These are phyloP conservation scores for Pulveroboletus sp. DNA, from an alignment of 768 basidiomycete genomes.

Conservation along the genomic window DNA sequence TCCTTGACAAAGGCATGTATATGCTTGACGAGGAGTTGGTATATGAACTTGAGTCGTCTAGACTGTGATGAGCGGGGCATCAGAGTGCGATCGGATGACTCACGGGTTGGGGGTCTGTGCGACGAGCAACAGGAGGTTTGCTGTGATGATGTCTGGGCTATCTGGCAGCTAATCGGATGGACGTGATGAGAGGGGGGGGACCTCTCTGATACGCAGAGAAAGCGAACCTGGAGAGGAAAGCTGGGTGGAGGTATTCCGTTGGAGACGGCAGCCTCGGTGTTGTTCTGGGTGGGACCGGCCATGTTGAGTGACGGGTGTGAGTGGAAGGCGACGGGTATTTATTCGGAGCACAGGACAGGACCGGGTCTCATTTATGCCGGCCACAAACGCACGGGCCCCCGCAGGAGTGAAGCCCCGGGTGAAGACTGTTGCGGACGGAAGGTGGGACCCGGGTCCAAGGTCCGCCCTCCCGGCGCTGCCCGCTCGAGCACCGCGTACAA, in stretches of 20 bases:
- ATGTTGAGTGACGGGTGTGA: constrained; percentile 5
- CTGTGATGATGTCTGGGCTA: constrained; percentile 45
- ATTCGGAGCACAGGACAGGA: not conserved
- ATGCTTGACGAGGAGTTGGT: constrained; percentile 54
- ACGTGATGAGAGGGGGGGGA: not conserved
- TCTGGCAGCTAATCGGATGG: constrained; percentile 39
- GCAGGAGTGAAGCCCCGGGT: not conserved
- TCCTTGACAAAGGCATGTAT: constrained; percentile 72
- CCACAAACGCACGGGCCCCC: not conserved
- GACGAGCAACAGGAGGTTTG: constrained; percentile 39
- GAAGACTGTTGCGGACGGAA: not conserved
- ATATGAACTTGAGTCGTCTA: constrained; percentile 45
- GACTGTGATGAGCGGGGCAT: not conserved
- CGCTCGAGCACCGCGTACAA: not conserved
- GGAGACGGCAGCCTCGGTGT: constrained; percentile 28
- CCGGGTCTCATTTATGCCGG: constrained; percentile 6
- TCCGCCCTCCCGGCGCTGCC: no score
- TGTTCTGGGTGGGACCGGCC: constrained; percentile 5
- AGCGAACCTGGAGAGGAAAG: constrained; percentile 39
- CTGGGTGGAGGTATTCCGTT: constrained; percentile 39
- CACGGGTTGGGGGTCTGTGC: constrained; percentile 38
- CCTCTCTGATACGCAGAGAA: not conserved
- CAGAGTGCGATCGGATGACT: constrained; percentile 4
- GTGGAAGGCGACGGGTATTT: not conserved
- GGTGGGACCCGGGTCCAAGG: no score